Percentiles rank a stretch among this genome's conserved stretches.
phyloP scores from a whole-genome alignment of 2,329 filamentous ascomycete species.

The Diplodia intermedia region DNA sequence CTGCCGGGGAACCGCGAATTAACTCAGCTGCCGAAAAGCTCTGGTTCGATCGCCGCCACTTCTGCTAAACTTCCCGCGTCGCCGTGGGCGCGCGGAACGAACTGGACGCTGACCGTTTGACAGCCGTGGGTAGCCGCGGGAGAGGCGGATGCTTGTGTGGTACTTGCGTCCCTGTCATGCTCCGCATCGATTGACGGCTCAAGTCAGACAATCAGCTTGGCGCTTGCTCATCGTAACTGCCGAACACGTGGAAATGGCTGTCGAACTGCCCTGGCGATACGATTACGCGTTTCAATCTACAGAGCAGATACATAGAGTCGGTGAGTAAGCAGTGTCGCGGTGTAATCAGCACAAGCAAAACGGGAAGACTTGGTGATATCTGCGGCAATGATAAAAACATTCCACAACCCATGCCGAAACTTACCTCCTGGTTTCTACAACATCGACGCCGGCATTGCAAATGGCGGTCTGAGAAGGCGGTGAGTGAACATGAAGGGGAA shows the following conservation, averaged over 20 bases:
- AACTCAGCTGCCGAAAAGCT: neutral
- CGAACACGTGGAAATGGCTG: neutral
- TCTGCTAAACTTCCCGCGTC: neutral
- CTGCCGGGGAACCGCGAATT: neutral
- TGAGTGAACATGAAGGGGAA: neutral
- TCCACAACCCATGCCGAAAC: neutral
- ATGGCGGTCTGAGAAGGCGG: neutral
- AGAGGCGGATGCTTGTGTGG: neutral
- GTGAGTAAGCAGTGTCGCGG: neutral
- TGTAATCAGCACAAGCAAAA: neutral
- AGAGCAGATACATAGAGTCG: neutral
- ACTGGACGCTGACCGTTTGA: neutral
- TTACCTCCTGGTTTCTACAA: neutral
- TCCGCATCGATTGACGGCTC: neutral
- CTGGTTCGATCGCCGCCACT: neutral
- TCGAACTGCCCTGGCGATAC: neutral
- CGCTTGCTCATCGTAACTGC: neutral
- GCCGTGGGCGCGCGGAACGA: neutral
- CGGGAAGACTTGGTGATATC: neutral
- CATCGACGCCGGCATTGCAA: neutral
- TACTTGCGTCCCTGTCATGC: neutral
- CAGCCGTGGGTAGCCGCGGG: neutral
- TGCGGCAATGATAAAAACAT: neutral
- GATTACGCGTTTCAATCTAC: neutral
- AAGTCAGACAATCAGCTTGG: neutral